A percentile compares a stretch with the other conserved stretches of the same genome.
These are phyloP conservation scores for Blepharisma stoltei DNA, from an alignment of 73 alveolate genomes.

Conservation along the genomic window DNA sequence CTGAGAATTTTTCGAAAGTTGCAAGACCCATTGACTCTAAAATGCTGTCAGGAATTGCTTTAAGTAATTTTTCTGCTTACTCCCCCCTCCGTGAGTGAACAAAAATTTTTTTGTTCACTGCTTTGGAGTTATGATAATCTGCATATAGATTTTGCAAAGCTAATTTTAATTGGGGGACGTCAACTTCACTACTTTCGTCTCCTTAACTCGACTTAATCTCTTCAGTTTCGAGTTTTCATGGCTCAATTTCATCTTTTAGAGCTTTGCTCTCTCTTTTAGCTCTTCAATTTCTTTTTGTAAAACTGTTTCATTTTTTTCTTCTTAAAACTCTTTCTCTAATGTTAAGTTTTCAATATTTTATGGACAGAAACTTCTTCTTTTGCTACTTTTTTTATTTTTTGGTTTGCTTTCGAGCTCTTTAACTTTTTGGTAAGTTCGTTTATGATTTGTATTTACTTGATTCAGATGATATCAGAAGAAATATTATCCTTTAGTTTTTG, in stretches of 20 bases:
- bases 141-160: slow-evolving; percentile 1
- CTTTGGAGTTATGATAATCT: background rate
- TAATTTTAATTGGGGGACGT: background rate
- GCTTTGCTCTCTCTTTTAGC: background rate
- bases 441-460: background rate
- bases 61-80: background rate
- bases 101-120: background rate
- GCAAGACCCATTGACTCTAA: background rate
- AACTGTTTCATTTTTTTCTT: background rate
- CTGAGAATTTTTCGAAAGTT: background rate
- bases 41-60: background rate
- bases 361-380: background rate
- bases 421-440: background rate
- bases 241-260: background rate
- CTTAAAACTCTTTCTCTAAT: slow-evolving; percentile 14
- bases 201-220: background rate
- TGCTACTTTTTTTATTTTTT: background rate
- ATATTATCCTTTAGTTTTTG: background rate
- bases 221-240: background rate
- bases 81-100: no score
- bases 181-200: background rate
- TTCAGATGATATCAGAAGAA: background rate
- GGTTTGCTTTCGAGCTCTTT: background rate
- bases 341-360: slow-evolving; percentile 12
- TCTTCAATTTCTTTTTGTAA: slow-evolving; percentile 10